Base-by-base conservation (phyloP, 1,284 basidiomycete genomes). In the Ustilago xerochloae region DNA sequence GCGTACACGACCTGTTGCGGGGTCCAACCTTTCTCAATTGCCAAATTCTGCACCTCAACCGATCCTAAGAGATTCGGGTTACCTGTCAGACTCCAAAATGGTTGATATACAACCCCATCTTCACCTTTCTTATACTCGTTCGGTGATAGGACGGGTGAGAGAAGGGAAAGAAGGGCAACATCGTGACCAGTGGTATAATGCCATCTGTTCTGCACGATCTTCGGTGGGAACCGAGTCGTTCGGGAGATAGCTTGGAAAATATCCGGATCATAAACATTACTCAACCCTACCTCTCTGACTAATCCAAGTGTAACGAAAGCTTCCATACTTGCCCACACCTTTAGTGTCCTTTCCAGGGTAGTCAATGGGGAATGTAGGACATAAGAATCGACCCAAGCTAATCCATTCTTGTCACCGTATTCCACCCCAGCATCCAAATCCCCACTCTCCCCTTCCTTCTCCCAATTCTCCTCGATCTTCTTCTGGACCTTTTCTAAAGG, bases 1-100 rank as follows among this genome's bases (percentile, higher is more conserved):
- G 72, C 71, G 30, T 82, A 82, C 4, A 83, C 65, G 4, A 75
- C 63, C 68, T 81, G 80, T 22, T 73, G 69, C 10, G 74, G 66
- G 0, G 81, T 82, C 54, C 72, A 70, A 2, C 65, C 49, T 7
- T 63, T 54, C 20, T 57, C 26, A 20, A 59, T 62, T 6, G 78
- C 70, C 16, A 76, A 13, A 13, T 66, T 58, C 15, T 67, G 60
- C n/a, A 82, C 79, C 15, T 61, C 47, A 3, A 63, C 58, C 6
- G 65, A 69, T 1, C 59, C 49, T 6, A 80, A 54, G 33, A 81
- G 62, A 16, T 67, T 59, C 7, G 71, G 72, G 48, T 83, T 83
- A 20, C 81, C 81, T 1, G 81, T 80, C 5, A 83, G 67, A n/a
- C 63, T 72, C 81, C 81, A 83, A 55, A 83, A 83, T 1, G 81